Percentiles rank a stretch among this genome's conserved stretches.
Conservation (phyloP, 2,329 filamentous ascomycete species). For the Aspergillus caelatus region DNA sequence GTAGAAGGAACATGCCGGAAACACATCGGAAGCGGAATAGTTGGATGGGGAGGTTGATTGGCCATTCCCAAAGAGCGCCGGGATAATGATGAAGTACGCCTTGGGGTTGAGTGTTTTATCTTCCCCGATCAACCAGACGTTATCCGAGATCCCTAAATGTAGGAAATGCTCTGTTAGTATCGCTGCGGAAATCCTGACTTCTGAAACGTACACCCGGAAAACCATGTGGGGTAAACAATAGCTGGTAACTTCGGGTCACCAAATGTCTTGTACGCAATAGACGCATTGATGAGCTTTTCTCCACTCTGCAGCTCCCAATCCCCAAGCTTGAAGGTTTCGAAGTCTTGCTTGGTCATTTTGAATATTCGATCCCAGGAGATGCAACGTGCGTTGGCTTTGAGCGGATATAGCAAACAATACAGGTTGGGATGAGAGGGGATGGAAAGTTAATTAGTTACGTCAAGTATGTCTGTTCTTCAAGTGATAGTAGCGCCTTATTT, state of each 20-base stretch:
- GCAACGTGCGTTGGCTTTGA: neutral
- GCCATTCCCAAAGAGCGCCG: conserved; percentile 70
- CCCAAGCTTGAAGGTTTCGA: conserved; percentile 61
- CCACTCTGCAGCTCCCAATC: conserved; percentile 70
- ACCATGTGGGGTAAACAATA: conserved; percentile 79
- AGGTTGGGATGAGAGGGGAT: neutral
- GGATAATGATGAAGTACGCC: conserved; percentile 69
- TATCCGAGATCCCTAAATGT: conserved; percentile 62
- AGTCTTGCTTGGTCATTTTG: conserved; percentile 32
- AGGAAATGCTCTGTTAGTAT: neutral
- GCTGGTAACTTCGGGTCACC: conserved; percentile 65
- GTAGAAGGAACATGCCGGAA: conserved; percentile 66
- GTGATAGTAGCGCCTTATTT: neutral
- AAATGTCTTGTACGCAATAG: conserved; percentile 77
- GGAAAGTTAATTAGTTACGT: neutral
- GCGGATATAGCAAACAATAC: neutral
- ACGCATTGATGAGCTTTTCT: conserved; percentile 62
- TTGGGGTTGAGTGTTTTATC: conserved; percentile 66
- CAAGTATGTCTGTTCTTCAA: neutral
- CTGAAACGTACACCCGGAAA: conserved; percentile 57
- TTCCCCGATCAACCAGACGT: conserved; percentile 72
- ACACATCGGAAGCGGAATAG: conserved; percentile 55
- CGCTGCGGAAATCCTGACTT: neutral
- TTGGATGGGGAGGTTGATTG: conserved; percentile 71
- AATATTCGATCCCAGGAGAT: neutral